Conservation (phyloP, 2,329 filamentous ascomycete species). For the Xylaria sp. region DNA sequence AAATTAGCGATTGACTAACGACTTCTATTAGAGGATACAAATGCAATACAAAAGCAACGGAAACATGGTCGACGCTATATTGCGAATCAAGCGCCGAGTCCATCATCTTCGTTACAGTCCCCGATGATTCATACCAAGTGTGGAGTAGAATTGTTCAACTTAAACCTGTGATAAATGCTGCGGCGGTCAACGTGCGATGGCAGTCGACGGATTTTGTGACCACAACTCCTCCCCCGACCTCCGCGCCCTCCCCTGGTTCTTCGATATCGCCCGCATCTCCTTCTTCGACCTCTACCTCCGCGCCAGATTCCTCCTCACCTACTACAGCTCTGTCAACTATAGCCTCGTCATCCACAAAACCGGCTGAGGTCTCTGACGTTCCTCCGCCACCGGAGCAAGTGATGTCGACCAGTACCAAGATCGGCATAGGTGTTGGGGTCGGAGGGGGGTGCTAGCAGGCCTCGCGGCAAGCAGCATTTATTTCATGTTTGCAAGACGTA, state of each 20-base stretch:
- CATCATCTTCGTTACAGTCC: neutral
- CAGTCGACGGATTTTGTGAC: neutral
- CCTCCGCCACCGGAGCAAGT: neutral
- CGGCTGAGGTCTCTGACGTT: neutral
- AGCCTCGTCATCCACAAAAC: neutral
- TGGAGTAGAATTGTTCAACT: neutral
- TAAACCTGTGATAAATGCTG: neutral
- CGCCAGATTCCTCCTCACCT: too few species aligned
- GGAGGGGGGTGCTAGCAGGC: neutral
- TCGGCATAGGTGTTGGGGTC: neutral
- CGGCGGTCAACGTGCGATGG: constrained; percentile 8
- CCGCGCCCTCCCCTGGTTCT: neutral
- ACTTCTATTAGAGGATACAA: neutral
- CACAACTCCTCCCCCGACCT: neutral
- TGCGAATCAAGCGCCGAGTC: constrained; percentile 2
- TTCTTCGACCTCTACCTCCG: neutral
- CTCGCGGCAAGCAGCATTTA: neutral
- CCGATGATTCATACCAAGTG: neutral
- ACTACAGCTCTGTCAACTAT: too few species aligned
- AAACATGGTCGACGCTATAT: constrained; percentile 6
- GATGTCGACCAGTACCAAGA: neutral
- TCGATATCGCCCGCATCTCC: too few species aligned
- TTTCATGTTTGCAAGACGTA: neutral
- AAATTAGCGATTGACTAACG: neutral
- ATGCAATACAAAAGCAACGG: neutral